phyloP scores from a whole-genome alignment of 257 asterid species.

The Vinca minor region DNA sequence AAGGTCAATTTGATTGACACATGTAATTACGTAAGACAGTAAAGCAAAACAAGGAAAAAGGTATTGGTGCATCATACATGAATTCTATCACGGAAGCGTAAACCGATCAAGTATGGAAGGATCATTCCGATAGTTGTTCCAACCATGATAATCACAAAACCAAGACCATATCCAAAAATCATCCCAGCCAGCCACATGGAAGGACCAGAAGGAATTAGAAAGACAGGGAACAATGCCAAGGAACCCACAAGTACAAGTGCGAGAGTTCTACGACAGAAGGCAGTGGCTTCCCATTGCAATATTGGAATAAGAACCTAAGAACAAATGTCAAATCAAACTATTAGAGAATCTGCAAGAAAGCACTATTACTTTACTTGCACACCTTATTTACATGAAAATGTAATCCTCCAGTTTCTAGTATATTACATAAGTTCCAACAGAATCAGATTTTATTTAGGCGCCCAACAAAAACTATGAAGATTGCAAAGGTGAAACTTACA shows the following conservation, averaged over 20 bases:
- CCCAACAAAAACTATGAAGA: neutral
- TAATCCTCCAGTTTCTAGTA: neutral
- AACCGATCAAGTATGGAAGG: slow-evolving; percentile 68
- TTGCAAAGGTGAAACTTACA: neutral
- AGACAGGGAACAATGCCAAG: slow-evolving; percentile 72
- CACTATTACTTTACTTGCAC: too few species aligned
- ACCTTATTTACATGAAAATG: neutral
- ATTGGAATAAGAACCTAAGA: slow-evolving; percentile 65
- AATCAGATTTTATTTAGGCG: neutral
- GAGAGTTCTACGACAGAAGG: slow-evolving; percentile 73
- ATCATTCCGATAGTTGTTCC: slow-evolving; percentile 87
- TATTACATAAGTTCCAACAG: neutral
- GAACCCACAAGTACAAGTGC: slow-evolving; percentile 75
- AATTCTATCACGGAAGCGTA: slow-evolving; percentile 64
- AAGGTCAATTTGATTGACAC: too few species aligned
- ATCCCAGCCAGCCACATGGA: slow-evolving; percentile 98
- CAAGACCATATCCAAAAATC: slow-evolving; percentile 89
- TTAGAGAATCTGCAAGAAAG: too few species aligned
- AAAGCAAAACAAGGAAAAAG: too few species aligned
- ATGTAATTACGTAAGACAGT: too few species aligned
- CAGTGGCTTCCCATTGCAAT: slow-evolving; percentile 86
- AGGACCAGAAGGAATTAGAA: slow-evolving; percentile 87
- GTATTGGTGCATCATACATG: slow-evolving; percentile 42
- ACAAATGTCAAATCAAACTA: too few species aligned
- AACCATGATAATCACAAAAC: slow-evolving; percentile 75